Base-by-base conservation (phyloP, 495 filamentous ascomycete species). In the Talaromyces wortmannii region DNA sequence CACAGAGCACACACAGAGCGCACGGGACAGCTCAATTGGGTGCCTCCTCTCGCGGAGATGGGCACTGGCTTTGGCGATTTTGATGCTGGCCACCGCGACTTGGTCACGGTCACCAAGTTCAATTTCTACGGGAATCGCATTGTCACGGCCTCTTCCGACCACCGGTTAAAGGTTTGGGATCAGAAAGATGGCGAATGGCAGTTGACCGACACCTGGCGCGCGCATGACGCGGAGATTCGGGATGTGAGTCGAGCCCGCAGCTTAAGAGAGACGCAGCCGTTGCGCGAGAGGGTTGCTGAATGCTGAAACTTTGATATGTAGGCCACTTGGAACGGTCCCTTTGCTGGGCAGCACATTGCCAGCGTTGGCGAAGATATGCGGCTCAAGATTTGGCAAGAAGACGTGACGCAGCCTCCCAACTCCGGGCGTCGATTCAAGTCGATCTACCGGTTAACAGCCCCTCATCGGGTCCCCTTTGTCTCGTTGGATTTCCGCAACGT, bases 81-180 rank as follows among this genome's bases (percentile, higher is more conserved):
- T 61, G 79, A 91, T 61, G 76, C 87, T 60, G 78, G 86, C 61
- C 73, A 84, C 67, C 72, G 80, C 59, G 73, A 83, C 66, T 70
- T 78, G 49, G 69, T 80, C 36, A 65, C 75, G 7, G 76, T 78
- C 48, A 76, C 71, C 45, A 73, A 70, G 52, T 79, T 76, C 78
- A 87, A 97, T 72, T 81, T 79, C 61, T 92, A 92, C 65, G 94
- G 94, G 55, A 91, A 87, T 60, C 90, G 92, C 57, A 88, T 92
- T 71, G 89, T 91, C 31, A 92, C 92, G 10, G 90, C 89, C 31
- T 94, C 89, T 36, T 87, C 91, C 3, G 94, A 99, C 70, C 95
- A 96, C 63, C 88, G 87, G 64, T 86, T 99, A 60, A 90, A 91
- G 65, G 88, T 97, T 31, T 97, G 91, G 80, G 90, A 95, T 44